Percentiles rank a stretch among this genome's conserved stretches.
phyloP scores from a whole-genome alignment of 139 green algal species.

The Closterium sp. region DNA sequence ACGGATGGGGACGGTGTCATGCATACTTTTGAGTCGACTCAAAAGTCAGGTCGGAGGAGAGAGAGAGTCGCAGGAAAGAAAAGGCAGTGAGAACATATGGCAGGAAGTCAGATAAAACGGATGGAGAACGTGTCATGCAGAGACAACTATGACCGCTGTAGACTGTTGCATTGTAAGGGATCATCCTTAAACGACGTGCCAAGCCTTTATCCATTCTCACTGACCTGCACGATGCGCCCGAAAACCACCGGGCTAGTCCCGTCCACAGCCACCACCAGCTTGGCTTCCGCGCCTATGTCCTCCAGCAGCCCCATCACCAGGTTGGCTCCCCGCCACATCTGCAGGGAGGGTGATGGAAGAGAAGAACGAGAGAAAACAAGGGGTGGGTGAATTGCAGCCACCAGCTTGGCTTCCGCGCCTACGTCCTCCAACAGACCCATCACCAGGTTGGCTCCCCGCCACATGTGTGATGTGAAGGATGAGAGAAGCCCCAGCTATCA shows the following conservation, averaged over 20 bases:
- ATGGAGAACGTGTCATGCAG: slow-evolving; percentile 14
- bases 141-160: slow-evolving; percentile 56
- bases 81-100: not conserved
- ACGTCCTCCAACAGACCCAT: slow-evolving; percentile 79
- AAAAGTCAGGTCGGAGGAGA: not conserved
- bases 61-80: not conserved
- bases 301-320: slow-evolving; percentile 84
- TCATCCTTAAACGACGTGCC: too few species aligned
- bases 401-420: slow-evolving; percentile 78
- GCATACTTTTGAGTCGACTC: too few species aligned
- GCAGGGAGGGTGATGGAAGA: not conserved
- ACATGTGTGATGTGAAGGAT: slow-evolving; percentile 32
- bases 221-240: slow-evolving; percentile 27
- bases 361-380: not conserved
- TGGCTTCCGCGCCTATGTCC: slow-evolving; percentile 77
- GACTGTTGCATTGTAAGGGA: too few species aligned
- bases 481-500: too few species aligned
- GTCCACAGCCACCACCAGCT: slow-evolving; percentile 66
- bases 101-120: not conserved
- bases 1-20: too few species aligned
- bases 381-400: slow-evolving; percentile 39
- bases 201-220: too few species aligned
- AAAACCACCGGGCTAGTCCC: slow-evolving; percentile 39
- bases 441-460: slow-evolving; percentile 84
- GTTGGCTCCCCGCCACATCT: slow-evolving; percentile 77